Base-by-base conservation (phyloP, 2,329 filamentous ascomycete species). In the Fusarium lyarnte region DNA sequence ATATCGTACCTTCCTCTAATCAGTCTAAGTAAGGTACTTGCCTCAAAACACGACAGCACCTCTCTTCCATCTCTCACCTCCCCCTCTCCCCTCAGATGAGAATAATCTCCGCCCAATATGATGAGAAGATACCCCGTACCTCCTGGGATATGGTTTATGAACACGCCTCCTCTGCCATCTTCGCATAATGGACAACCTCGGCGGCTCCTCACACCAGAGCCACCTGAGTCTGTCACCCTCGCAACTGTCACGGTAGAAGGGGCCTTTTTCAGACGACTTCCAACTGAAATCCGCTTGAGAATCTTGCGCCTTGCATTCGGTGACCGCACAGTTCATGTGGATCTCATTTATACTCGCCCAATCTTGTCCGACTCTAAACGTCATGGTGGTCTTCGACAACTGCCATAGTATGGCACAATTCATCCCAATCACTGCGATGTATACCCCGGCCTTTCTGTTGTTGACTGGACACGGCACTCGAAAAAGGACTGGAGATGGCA, bases 401-500 rank as follows among this genome's bases (percentile, higher is more conserved):
- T 63, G n/a, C 55, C 55, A 6, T 63, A 63, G 61, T 38, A 35
- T 33, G 45, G 45, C 21, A 61, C 42, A 19, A 25, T 16, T 13
- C 11, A 9, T 41, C 12, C 3, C 8, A 4, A n/a, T 13, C 13
- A 21, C 5, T 6, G 25, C 43, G 0, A 10, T 46, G 19, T 19
- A 29, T 17, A 25, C 11, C 41, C 41, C 16, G n/a, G 14, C 3
- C 9, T 9, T 6, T 5, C 14, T 25, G 16, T 45, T 12, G 1
- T 27, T 45, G 42, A 25, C 23, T 25, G 36, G 36, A 9, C 2
- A 5, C 19, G 19, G 36, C 10, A 7, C 36, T 19, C 7, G 21
- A 41, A 42, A 42, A 23, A 25, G 23, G 10, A 33, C 8, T 47
- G 45, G 45, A 3, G 2, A 12, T 80, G 77, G 78, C 59, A 62